phyloP scores from a whole-genome alignment of 2,329 filamentous ascomycete species.

The Fusarium xylarioides region DNA sequence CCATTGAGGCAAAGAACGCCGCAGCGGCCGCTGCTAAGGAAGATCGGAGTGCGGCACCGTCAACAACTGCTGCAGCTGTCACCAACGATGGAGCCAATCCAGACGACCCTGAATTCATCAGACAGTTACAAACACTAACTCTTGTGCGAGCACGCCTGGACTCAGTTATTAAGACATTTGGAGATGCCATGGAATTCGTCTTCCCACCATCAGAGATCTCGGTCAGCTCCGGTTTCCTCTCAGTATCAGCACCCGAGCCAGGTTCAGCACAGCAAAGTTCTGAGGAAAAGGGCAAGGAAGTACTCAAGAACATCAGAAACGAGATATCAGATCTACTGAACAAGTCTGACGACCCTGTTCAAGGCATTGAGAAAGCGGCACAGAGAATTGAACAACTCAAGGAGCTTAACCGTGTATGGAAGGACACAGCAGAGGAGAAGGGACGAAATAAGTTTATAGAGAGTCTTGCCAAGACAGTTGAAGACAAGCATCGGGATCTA shows the following conservation, averaged over 20 bases:
- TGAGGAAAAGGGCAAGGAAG: slow-evolving; percentile 87
- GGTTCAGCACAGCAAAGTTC: slow-evolving; percentile 70
- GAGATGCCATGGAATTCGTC: slow-evolving; percentile 94
- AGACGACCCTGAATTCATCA: slow-evolving; percentile 73
- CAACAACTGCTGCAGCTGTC: slow-evolving; percentile 28
- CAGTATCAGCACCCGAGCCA: slow-evolving; percentile 85
- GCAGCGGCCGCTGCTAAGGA: slow-evolving; percentile 18
- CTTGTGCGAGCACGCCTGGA: slow-evolving; percentile 87
- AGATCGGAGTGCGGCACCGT: slow-evolving; percentile 34
- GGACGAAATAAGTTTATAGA: slow-evolving; percentile 85
- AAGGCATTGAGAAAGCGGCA: slow-evolving; percentile 77
- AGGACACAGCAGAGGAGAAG: slow-evolving; percentile 94
- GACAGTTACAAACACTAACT: slow-evolving; percentile 82
- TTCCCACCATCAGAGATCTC: slow-evolving; percentile 89
- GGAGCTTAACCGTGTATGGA: slow-evolving; percentile 83
- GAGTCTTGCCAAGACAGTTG: slow-evolving; percentile 79
- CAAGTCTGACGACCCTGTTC: slow-evolving; percentile 63
- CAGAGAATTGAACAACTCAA: slow-evolving; percentile 80
- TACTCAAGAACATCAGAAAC: slow-evolving; percentile 73
- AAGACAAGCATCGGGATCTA: slow-evolving; percentile 72
- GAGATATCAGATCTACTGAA: slow-evolving; percentile 77
- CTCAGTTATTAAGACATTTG: slow-evolving; percentile 88
- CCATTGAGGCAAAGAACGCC: slow-evolving; percentile 39
- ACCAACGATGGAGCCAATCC: slow-evolving; percentile 22
- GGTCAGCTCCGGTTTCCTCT: slow-evolving; percentile 85